Percentiles rank a stretch among this genome's conserved stretches.
Conservation (phyloP, 169 alveolate genomes). For the Pseudocohnilembus persalinus region DNA sequence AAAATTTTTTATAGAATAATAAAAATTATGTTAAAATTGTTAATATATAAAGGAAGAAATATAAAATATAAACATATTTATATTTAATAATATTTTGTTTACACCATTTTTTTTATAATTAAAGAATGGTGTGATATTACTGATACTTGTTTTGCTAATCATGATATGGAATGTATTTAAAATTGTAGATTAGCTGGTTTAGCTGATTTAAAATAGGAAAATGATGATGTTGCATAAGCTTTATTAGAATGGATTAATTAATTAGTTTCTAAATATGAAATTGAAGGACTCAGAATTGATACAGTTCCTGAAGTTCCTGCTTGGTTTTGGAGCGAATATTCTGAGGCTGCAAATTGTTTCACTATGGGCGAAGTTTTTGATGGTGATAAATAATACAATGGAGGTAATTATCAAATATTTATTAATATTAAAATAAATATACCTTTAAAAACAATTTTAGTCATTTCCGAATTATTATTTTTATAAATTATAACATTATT, state of each 20-base stretch:
- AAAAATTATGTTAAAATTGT: too few species aligned
- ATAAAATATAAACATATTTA: too few species aligned
- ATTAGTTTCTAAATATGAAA: conserved; percentile 58
- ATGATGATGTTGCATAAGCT: conserved; percentile 62
- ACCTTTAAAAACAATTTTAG: too few species aligned
- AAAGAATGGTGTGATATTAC: conserved; percentile 68
- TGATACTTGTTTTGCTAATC: conserved; percentile 56
- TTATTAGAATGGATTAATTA: conserved; percentile 71
- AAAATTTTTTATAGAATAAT: too few species aligned
- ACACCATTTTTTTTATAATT: too few species aligned
- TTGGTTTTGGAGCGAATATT: conserved; percentile 80
- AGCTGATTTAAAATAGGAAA: conserved; percentile 81
- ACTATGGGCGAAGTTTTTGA: conserved; percentile 80
- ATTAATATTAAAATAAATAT: too few species aligned
- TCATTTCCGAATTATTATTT: too few species aligned
- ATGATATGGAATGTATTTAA: conserved; percentile 74
- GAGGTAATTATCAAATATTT: too few species aligned
- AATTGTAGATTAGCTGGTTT: conserved; percentile 81
- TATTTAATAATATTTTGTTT: too few species aligned
- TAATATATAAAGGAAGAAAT: too few species aligned
- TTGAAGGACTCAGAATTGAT: conserved; percentile 88
- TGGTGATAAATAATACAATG: conserved; percentile 62
- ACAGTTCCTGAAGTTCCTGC: conserved; percentile 83
- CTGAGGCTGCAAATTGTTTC: conserved; percentile 72
- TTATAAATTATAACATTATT: too few species aligned